Evolutionary conservation across 768 basidiomycete species (phyloP), one percentile per base, ranked within the genome.

Genomic region (Mrakia hoshinonis): DNA sequence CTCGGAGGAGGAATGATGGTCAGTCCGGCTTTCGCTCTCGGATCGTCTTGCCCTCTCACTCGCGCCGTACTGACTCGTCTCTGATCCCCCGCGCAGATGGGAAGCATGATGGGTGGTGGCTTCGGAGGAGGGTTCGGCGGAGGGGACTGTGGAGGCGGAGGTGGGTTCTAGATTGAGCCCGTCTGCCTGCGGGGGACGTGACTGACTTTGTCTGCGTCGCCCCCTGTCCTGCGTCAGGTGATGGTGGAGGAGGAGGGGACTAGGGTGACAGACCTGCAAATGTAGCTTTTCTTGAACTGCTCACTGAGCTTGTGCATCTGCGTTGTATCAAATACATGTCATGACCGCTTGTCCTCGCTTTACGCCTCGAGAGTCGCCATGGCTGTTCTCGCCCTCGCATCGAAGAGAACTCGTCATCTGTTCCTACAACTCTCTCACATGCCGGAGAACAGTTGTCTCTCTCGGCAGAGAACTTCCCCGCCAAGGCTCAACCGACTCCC

Each of bases 111-210:
- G 63, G 70, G 64, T 1, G 63, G 63, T 1, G 70, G 70, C 13
- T 65, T 64, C 31, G 70, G 70, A 6, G 70, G 70, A 29, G 70
- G 65, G 18, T 71, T 39, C 43, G 70, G 70, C 15, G 70, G 70
- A 39, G 70, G 55, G 20, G 68, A 38, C 0, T 51, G 47, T 24
- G 70, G 70, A 29, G 70, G 49, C 11, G 69, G 69, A 54, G 69
- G 69, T 31, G 69, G 63, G 22, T 63, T 38, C 61, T 31, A 31
- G 62, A 31, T 3, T 26, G 47, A 24, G 68, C 22, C 38, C 36
- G 11, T n/a, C 15, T n/a, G 61, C 7, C 29, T 22, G 6, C 24
- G 20, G 49, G 51, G n/a, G 51, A 52, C 54, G 49, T 24, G 54
- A 34, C 54, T 55, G 54, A 55, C 54, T 11, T 24, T 24, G 13